Base-by-base conservation (phyloP, 495 filamentous ascomycete species). In the Penicillium macrosclerotiorum region DNA sequence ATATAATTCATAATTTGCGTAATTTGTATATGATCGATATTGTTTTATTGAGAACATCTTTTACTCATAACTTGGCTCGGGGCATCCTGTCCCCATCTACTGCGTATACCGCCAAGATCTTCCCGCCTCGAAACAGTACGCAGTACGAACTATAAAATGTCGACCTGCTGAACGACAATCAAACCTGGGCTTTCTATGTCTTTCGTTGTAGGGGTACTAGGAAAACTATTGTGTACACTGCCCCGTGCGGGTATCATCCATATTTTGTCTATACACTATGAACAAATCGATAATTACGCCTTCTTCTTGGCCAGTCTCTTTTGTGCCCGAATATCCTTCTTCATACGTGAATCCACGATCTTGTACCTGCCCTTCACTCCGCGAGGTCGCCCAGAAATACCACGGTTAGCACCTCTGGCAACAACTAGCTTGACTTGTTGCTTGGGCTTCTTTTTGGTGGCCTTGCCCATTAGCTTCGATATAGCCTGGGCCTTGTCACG, bases 291-390 rank as follows among this genome's bases (percentile, higher is more conserved):
- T 37, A 59, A 62, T 47, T 67, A 59, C 2, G 43, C 19, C 65
- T 77, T 80, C 63, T 80, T 85, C 74, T 87, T 88, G 33, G 80
- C 81, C 45, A 81, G 55, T 60, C 93, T 82, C 79, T 96, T 99
- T 69, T 88, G 76, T 11, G 86, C 94, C 60, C 93, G 79, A 41
- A 92, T 80, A 76, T 99, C 93, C 84, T 99, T 99, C 83, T 96
- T 97, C 82, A 99, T 82, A 51, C 93, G 79, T 13, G 86, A 72
- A 74, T 99, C 93, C 49, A 99, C 93, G 76, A 99, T 96, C 84
- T 97, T 97, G 69, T 98, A 98, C 60, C 86, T 85, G 27, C 93
- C 93, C 79, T 97, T 98, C 38, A 96, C 92, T 42, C 90, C 90
- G 43, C 74, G 78, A 13, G 88, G 88, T 59, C 86, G 73, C n/a